Evolutionary conservation across 371 early-diverging fungal species (phyloP).

Genomic region (Mortierella sp.): DNA sequence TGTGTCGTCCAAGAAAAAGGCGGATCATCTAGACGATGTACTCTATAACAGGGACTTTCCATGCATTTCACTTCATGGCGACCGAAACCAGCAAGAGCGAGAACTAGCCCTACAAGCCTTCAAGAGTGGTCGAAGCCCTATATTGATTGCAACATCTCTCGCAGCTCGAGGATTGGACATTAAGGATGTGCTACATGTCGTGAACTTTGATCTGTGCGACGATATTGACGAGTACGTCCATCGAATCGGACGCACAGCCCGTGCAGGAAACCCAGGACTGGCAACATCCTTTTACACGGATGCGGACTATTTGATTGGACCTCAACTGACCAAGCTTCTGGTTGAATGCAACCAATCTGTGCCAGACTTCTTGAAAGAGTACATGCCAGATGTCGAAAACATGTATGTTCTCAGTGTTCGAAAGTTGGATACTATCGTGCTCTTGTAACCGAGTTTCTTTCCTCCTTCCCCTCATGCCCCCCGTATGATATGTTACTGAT

Average conservation of each 20-base stretch:
- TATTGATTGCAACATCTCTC: constrained; percentile 93
- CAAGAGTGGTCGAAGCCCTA: constrained; percentile 73
- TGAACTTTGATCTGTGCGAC: constrained; percentile 87
- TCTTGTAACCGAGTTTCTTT: too few species aligned
- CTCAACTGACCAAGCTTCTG: constrained; percentile 80
- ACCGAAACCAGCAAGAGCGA: constrained; percentile 83
- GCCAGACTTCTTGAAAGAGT: constrained; percentile 76
- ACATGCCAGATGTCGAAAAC: constrained; percentile 53
- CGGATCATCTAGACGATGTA: constrained; percentile 81
- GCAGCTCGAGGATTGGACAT: constrained; percentile 94
- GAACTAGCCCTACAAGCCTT: constrained; percentile 84
- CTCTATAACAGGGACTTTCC: constrained; percentile 74
- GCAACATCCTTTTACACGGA: constrained; percentile 82
- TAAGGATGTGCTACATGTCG: constrained; percentile 80
- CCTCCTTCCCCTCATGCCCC: constrained; percentile 5
- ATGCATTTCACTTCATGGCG: constrained; percentile 78
- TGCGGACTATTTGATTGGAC: constrained; percentile 57
- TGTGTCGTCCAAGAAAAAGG: constrained; percentile 84
- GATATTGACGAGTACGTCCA: constrained; percentile 89
- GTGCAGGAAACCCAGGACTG: constrained; percentile 64
- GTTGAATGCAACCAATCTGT: constrained; percentile 83
- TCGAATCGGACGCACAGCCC: constrained; percentile 74
- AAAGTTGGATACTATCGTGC: too few species aligned
- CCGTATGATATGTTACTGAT: too few species aligned
- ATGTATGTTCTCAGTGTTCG: too few species aligned